Base-by-base conservation (phyloP, 1,139 yeast species). In the Sugiyamaella paludigena region DNA sequence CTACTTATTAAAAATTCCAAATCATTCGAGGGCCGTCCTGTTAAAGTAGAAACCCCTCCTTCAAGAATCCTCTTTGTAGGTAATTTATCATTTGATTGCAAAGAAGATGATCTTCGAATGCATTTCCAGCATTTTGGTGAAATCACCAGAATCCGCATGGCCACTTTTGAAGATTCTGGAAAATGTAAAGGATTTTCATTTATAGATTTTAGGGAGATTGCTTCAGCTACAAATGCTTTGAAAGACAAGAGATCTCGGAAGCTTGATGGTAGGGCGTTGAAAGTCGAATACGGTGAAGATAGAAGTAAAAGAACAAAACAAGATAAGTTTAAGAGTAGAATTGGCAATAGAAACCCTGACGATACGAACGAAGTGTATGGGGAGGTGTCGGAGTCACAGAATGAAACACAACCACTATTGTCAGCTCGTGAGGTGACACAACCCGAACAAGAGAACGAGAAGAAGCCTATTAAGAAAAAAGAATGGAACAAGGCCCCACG, bases 141-240 rank as follows among this genome's bases (percentile, higher is more conserved):
- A 53, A 89, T 89, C 50, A 71, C 76, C 30, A 81, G 79, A 59
- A 80, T 91, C 48, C 79, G 98, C 67, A 91, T 91, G 95, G 98
- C 98, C 1, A 91, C 98, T 7, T 92, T 92, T 67, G 92, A 92
- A 70, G 98, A 92, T 64, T 74, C 87, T 37, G 98, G 98, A 1
- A 91, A 89, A 66, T 92, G 98, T 73, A 92, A 92, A 67, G 98
- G 98, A 1, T 92, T 91, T 74, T 92, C 96, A 1, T 92, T 92
- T 63, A 72, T 92, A 36, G 98, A 92, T 68, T 92, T 91, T 71
- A 78, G 75, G 58, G 84, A 83, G 57, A 86, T 84, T 56, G 79
- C 78, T 29, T 91, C 94, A 3, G 91, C 97, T 38, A 86, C 95
- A 0, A 75, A 76, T 39, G 98, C 97, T 0, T 73, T 92, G 55